Evolutionary conservation across 345 rosid genomes (phyloP).

Genomic region (Eucalyptus tenuipes): DNA sequence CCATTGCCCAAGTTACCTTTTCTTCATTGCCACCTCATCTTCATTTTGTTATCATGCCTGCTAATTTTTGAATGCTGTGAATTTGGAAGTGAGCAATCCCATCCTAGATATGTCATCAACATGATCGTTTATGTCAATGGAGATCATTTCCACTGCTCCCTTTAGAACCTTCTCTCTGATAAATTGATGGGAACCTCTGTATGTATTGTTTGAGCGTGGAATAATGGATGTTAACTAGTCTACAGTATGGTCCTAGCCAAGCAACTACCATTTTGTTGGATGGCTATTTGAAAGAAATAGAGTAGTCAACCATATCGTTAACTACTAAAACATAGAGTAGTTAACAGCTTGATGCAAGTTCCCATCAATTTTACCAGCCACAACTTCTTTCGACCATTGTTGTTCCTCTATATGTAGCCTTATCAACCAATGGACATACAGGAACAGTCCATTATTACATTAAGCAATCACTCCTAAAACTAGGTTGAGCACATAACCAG

Average conservation of each 20-base stretch:
- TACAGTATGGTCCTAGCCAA: not conserved
- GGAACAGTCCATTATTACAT: not conserved
- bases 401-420: not conserved
- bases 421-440: not conserved
- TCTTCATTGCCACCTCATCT: not conserved
- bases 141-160: not conserved
- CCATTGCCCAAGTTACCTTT: not conserved
- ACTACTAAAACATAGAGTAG: too few species aligned
- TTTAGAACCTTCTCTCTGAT: not conserved
- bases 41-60: not conserved
- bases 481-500: not conserved
- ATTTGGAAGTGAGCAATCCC: not conserved
- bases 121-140: not conserved
- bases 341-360: not conserved
- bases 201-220: not conserved
- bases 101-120: not conserved
- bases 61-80: not conserved
- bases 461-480: not conserved
- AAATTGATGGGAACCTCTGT: not conserved
- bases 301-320: not conserved
- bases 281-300: not conserved
- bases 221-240: not conserved
- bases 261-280: not conserved
- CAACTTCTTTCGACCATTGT: not conserved
- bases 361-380: not conserved